These are phyloP conservation scores for Cyclanthera cordifolia DNA, from an alignment of 306 rosid genomes.

Conservation along the genomic window DNA sequence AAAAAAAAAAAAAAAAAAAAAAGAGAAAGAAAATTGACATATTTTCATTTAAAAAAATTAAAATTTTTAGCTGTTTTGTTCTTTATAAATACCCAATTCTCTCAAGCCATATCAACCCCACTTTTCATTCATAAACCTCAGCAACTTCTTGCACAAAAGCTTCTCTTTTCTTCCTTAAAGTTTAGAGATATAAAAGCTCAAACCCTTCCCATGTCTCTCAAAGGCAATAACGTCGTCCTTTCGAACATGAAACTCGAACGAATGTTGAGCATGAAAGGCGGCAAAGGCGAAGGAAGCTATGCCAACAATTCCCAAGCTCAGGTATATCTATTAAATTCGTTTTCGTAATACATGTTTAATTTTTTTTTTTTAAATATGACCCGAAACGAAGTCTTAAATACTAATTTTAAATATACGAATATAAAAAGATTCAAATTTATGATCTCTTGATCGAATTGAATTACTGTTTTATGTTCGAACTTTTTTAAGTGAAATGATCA, in stretches of 20 bases:
- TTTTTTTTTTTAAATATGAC: no score
- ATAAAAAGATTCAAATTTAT: no score
- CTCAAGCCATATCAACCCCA: not conserved
- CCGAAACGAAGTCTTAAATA: no score
- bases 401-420: no score
- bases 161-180: not conserved
- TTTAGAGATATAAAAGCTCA: not conserved
- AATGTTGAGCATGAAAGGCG: conserved; percentile 90
- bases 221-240: conserved; percentile 62
- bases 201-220: conserved; percentile 30
- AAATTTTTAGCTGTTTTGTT: not conserved
- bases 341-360: no score
- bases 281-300: conserved; percentile 85
- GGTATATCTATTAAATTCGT: conserved; percentile 4
- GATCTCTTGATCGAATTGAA: no score
- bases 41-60: not conserved
- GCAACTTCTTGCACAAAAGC: not conserved
- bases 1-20: not conserved
- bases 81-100: conserved; percentile 14
- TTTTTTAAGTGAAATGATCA: no score
- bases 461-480: no score
- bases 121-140: not conserved
- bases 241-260: conserved; percentile 69
- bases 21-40: no score
- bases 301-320: conserved; percentile 96